Evolutionary conservation across 495 filamentous ascomycete genomes (phyloP), one percentile per base, ranked within the genome.

Genomic region (Penicilliopsis zonata): DNA sequence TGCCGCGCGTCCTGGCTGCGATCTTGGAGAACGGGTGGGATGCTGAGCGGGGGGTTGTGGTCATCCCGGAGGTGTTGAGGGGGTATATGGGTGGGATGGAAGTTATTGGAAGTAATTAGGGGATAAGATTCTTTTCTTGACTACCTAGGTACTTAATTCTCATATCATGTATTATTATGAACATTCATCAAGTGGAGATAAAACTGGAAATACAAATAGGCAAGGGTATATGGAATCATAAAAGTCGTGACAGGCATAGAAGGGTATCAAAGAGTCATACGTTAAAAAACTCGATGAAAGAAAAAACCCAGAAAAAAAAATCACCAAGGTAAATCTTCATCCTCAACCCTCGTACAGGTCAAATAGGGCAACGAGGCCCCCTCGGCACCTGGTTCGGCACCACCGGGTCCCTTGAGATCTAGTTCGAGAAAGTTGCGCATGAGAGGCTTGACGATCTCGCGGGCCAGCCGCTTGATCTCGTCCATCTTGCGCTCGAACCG

Each of bases 21-120:
- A 63, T 98, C n/a, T 50, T 98, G 53, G 90, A 98, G 67, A 85
- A 92, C 48, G 80, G 86, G 3, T 96, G 86, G 83, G 68, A 82
- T 48, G 76, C 84, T 42, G 36, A 58, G 3, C 67, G 61, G 27
- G 63, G 59, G 36, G 60, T 67, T 3, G 57, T 59, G 15, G 80
- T 94, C n/a, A 54, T 95, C 4, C 87, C 87, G 4, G 72, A 85
- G 55, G 74, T 74, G 19, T 50, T 95, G 56, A 57, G 80, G 46
- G 73, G 70, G 21, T 94, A 73, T 72, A 93, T 94, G 83, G 75
- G 77, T 47, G 82, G 82, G 0, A 53, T 67, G 49, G 72, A 79
- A 34, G 65, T 59, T 41, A 86, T 92, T 46, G 56, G 57, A 27
- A 13, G 14, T 9, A 12, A 27, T 12, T 5, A 27, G 10, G 25